These are phyloP conservation scores for Sophora flavescens DNA, from an alignment of 306 rosid genomes.

Conservation along the genomic window DNA sequence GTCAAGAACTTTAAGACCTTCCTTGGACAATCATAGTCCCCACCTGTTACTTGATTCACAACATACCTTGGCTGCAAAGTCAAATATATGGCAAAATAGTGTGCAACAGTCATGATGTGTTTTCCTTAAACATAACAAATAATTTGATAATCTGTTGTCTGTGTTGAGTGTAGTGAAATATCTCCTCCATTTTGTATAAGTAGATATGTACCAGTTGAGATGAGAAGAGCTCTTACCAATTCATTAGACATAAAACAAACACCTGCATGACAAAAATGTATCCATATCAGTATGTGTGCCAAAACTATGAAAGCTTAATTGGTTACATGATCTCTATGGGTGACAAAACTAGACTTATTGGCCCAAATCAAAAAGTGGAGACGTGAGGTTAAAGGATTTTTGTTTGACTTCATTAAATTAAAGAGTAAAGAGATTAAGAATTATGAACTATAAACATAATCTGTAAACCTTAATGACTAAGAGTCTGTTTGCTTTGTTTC, in stretches of 20 bases:
- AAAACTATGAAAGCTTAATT: slow-evolving; percentile 8
- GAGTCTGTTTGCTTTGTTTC: too few relatives aligned
- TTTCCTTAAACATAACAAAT: slow-evolving; percentile 22
- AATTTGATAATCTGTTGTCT: slow-evolving; percentile 20
- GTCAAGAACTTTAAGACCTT: slow-evolving; percentile 88
- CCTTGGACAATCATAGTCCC: slow-evolving; percentile 95
- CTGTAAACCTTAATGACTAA: slow-evolving; percentile 7
- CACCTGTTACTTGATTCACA: slow-evolving; percentile 95
- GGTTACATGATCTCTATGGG: slow-evolving; percentile 17
- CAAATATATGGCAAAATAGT: slow-evolving; percentile 38
- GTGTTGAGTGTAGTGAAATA: background rate
- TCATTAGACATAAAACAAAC: slow-evolving; percentile 97
- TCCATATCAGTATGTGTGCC: slow-evolving; percentile 46
- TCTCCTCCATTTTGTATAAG: slow-evolving; percentile 17
- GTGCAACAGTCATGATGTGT: slow-evolving; percentile 10
- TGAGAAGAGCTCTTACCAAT: slow-evolving; percentile 67
- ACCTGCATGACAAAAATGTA: slow-evolving; percentile 62
- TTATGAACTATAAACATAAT: background rate
- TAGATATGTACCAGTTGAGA: slow-evolving; percentile 2
- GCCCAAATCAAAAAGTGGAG: slow-evolving; percentile 23
- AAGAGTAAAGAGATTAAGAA: slow-evolving; percentile 11
- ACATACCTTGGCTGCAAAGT: slow-evolving; percentile 91
- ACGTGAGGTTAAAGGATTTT: slow-evolving; percentile 2
- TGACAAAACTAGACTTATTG: slow-evolving; percentile 14
- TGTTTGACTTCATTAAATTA: background rate